A percentile compares a stretch with the other conserved stretches of the same genome.
Conservation (phyloP, 2,329 filamentous ascomycete species). For the Mariannaea elegans region DNA sequence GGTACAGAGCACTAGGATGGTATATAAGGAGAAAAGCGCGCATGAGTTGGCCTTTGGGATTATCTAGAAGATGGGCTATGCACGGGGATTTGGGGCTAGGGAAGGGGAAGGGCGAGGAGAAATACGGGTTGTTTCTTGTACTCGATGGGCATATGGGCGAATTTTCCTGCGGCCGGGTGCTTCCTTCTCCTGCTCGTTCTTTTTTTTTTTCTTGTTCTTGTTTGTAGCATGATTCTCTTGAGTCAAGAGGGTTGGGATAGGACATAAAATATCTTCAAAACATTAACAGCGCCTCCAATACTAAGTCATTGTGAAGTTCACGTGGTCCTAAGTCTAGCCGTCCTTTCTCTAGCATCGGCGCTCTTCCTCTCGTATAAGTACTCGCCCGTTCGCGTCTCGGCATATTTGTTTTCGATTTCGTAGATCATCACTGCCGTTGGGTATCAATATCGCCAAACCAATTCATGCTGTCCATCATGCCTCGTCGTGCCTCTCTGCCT, state of each 20-base stretch:
- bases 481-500: constrained; percentile 26
- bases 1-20: constrained; percentile 32
- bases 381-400: not conserved
- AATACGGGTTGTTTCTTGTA: constrained; percentile 26
- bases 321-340: no score
- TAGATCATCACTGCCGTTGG: constrained; percentile 5
- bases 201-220: constrained; percentile 34
- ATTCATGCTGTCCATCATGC: constrained; percentile 11
- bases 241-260: constrained; percentile 38
- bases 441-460: constrained; percentile 29
- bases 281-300: not conserved
- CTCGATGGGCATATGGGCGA: constrained; percentile 29
- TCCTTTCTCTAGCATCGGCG: not conserved
- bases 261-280: constrained; percentile 37
- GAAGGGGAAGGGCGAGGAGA: constrained; percentile 8
- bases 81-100: constrained; percentile 12
- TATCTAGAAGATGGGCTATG: constrained; percentile 38
- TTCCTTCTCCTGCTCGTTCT: constrained; percentile 29
- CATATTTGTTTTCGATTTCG: not conserved
- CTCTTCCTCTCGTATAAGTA: not conserved
- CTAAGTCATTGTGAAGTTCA: not conserved
- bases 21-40: constrained; percentile 35
- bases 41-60: constrained; percentile 34
- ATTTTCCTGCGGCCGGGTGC: constrained; percentile 28
- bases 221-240: constrained; percentile 41